Conservation (phyloP, 495 filamentous ascomycete genomes). For the Tuber microsphaerosporum region DNA sequence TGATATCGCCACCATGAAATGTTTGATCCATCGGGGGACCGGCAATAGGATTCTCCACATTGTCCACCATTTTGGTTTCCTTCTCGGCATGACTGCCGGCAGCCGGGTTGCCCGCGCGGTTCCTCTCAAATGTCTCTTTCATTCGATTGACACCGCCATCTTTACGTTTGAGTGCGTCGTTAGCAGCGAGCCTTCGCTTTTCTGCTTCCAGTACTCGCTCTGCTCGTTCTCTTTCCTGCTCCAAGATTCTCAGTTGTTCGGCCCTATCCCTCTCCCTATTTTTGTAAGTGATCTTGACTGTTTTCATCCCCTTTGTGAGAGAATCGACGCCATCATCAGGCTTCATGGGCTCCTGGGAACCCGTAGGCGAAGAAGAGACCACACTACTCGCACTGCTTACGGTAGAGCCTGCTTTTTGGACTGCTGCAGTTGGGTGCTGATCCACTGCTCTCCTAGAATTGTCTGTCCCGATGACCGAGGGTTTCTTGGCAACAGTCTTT, state of each 20-base stretch:
- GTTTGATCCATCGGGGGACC: constrained; percentile 10
- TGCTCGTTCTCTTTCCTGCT: constrained; percentile 28
- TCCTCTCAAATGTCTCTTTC: neutral
- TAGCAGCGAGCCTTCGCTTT: constrained; percentile 19
- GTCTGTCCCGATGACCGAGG: constrained; percentile 19
- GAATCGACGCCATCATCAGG: constrained; percentile 21
- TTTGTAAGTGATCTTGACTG: constrained; percentile 36
- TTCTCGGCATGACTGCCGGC: constrained; percentile 18
- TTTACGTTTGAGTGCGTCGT: neutral
- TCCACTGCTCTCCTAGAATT: neutral
- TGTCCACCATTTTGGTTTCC: constrained; percentile 31
- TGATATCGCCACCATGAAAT: constrained; percentile 27
- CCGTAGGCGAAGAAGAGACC: constrained; percentile 6
- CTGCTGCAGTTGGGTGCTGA: constrained; percentile 3
- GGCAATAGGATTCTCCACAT: neutral
- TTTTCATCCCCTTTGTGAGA: constrained; percentile 26
- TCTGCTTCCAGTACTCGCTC: constrained; percentile 23
- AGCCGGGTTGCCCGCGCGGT: neutral
- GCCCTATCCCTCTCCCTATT: constrained; percentile 26
- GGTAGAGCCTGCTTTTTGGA: constrained; percentile 7
- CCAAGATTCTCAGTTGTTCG: constrained; percentile 26
- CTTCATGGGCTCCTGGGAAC: constrained; percentile 4
- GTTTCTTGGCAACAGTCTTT: constrained; percentile 16
- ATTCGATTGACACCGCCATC: constrained; percentile 10
- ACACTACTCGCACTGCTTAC: constrained; percentile 18